Percentiles rank a stretch among this genome's conserved stretches.
Evolutionary conservation across 495 filamentous ascomycete genomes (phyloP).

Genomic region (Parachaetomium inaequale): DNA sequence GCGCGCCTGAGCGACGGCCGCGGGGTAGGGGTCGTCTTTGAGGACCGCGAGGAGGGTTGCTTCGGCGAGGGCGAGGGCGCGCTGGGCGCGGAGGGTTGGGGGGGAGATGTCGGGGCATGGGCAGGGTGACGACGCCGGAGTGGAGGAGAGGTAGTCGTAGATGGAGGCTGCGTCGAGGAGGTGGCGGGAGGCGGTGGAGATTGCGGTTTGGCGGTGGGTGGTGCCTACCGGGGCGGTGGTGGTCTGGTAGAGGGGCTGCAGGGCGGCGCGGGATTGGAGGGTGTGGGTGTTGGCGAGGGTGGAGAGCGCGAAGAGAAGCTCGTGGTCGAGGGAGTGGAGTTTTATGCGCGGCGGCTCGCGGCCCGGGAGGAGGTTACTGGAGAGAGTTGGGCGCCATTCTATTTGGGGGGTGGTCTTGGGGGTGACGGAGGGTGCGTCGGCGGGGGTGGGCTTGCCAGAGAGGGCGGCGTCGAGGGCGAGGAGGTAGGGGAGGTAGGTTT

Average conservation of each 20-base stretch:
- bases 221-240: slow-evolving; percentile 57
- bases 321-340: slow-evolving; percentile 74
- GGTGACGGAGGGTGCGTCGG: slow-evolving; percentile 63
- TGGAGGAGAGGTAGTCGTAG: slow-evolving; percentile 59
- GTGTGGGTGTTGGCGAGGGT: slow-evolving; percentile 71
- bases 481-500: slow-evolving; percentile 76
- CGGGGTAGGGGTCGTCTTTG: slow-evolving; percentile 91
- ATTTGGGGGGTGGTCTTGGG: slow-evolving; percentile 49
- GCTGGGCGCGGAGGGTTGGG: slow-evolving; percentile 63
- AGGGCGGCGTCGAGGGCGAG: slow-evolving; percentile 69
- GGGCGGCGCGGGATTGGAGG: slow-evolving; percentile 58
- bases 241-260: slow-evolving; percentile 50
- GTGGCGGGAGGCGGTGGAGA: slow-evolving; percentile 71
- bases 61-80: slow-evolving; percentile 73
- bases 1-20: slow-evolving; percentile 66
- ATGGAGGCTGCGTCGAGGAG: slow-evolving; percentile 77
- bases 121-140: slow-evolving; percentile 24
- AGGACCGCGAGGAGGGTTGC: slow-evolving; percentile 85
- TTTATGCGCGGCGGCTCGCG: slow-evolving; percentile 59
- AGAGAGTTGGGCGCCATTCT: slow-evolving; percentile 81
- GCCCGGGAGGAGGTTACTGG: slow-evolving; percentile 52
- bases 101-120: slow-evolving; percentile 61
- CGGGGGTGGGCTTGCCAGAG: slow-evolving; percentile 45
- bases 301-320: slow-evolving; percentile 72
- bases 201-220: slow-evolving; percentile 62